Evolutionary conservation across 345 rosid species (phyloP).

Genomic region (Angophora floribunda): DNA sequence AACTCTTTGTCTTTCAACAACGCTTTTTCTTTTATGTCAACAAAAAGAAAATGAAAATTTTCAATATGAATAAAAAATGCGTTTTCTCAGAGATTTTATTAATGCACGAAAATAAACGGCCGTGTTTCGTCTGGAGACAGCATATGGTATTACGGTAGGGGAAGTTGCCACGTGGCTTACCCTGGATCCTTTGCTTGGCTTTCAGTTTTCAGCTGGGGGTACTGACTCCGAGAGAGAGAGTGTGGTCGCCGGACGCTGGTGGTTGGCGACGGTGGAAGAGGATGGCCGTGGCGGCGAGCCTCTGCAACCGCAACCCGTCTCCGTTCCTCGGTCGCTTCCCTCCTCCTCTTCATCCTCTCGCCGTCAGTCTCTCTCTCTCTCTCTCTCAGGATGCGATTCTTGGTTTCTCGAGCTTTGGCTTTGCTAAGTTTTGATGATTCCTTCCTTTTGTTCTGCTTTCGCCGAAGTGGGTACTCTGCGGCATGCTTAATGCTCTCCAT

Average conservation of each 20-base stretch:
- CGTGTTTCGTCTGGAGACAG: background rate
- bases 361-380: background rate
- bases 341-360: background rate
- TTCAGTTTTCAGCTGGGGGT: background rate
- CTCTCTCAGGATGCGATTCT: background rate
- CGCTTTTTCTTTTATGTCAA: accelerated
- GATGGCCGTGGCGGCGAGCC: background rate
- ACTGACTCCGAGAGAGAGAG: background rate
- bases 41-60: background rate
- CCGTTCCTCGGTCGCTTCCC: constrained; percentile 5
- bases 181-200: background rate
- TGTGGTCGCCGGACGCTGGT: background rate
- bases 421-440: background rate
- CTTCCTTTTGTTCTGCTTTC: too few relatives aligned
- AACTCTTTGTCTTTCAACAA: background rate
- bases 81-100: background rate
- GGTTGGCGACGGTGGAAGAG: background rate
- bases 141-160: background rate
- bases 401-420: background rate
- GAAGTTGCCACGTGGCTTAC: background rate
- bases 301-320: background rate
- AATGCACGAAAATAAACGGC: background rate
- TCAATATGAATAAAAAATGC: background rate
- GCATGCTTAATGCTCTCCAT: background rate
- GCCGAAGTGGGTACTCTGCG: too few relatives aligned